Evolutionary conservation across 2,329 filamentous ascomycete species (phyloP).

Genomic region (Lachnellula suecica): DNA sequence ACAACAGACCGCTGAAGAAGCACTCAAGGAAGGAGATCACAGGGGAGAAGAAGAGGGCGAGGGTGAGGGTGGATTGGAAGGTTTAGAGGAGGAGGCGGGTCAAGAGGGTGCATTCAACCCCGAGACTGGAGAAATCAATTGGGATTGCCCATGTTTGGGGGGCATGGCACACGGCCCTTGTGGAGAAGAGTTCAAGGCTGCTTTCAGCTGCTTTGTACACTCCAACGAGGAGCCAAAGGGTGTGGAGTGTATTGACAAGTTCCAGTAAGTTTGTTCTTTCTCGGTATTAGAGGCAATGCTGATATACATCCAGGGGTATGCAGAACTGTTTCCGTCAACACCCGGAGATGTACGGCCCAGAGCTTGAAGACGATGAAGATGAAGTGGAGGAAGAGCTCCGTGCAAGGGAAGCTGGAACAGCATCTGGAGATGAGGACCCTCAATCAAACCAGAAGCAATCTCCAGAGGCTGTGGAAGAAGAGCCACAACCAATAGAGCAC

Average conservation of each 20-base stretch:
- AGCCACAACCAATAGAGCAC: background rate
- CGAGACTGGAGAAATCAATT: constrained; percentile 99
- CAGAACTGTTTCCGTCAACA: constrained; percentile 94
- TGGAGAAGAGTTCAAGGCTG: constrained; percentile 90
- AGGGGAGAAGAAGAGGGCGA: constrained; percentile 25
- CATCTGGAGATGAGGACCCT: constrained; percentile 4
- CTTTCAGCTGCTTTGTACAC: constrained; percentile 98
- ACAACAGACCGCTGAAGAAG: constrained; percentile 17
- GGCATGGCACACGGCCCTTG: constrained; percentile 97
- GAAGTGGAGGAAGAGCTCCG: constrained; percentile 39
- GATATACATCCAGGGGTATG: constrained; percentile 70
- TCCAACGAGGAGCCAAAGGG: constrained; percentile 94
- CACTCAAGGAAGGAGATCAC: constrained; percentile 22
- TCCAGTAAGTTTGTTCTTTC: constrained; percentile 67
- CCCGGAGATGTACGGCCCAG: constrained; percentile 88
- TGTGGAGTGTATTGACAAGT: constrained; percentile 96
- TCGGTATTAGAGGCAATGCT: constrained; percentile 10
- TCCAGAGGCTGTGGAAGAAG: constrained; percentile 1
- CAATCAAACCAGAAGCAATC: constrained; percentile 2
- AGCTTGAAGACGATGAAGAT: constrained; percentile 77
- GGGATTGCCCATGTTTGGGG: constrained; percentile 96
- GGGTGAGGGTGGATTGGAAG: constrained; percentile 42
- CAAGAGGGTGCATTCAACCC: constrained; percentile 95
- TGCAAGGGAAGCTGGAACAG: constrained; percentile 22
- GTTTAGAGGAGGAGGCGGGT: constrained; percentile 75